Conservation (phyloP, 257 asterid species). For the Solanum pennellii region DNA sequence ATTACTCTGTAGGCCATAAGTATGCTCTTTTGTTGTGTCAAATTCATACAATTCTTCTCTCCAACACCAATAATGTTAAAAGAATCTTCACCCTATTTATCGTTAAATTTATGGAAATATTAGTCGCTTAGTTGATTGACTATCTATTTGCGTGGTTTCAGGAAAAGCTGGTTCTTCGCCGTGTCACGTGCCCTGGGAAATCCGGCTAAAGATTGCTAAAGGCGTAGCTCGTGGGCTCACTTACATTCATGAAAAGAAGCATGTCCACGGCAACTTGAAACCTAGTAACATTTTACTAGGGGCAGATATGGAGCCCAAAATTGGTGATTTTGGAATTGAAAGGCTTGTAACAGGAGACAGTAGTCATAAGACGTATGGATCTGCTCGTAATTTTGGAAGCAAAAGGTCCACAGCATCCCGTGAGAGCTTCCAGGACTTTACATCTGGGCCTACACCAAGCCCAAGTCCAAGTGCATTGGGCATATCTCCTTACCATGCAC, state of each 20-base stretch:
- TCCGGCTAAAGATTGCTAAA: slow-evolving; percentile 73
- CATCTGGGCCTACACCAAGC: slow-evolving; percentile 64
- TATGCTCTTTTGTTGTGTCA: neutral
- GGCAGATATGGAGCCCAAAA: slow-evolving; percentile 76
- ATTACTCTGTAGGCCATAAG: neutral
- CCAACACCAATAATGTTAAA: neutral
- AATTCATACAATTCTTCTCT: neutral
- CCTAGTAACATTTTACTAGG: slow-evolving; percentile 73
- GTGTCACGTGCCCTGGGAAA: slow-evolving; percentile 69
- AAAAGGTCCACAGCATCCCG: slow-evolving; percentile 81
- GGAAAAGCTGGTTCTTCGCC: slow-evolving; percentile 88
- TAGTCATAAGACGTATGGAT: slow-evolving; percentile 59
- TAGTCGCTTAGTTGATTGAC: neutral
- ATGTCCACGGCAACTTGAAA: slow-evolving; percentile 86
- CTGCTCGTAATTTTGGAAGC: slow-evolving; percentile 74
- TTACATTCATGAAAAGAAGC: slow-evolving; percentile 80
- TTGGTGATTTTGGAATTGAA: slow-evolving; percentile 91
- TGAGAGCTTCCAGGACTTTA: slow-evolving; percentile 58
- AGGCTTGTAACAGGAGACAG: slow-evolving; percentile 54
- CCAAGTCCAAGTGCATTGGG: slow-evolving; percentile 78
- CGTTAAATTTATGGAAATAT: neutral
- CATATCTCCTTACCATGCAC: slow-evolving; percentile 70
- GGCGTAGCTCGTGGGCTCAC: slow-evolving; percentile 89
- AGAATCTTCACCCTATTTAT: neutral
- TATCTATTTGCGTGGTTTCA: neutral